Evolutionary conservation across 305 asterid genomes (phyloP).

Genomic region (Rubia peregrina): DNA sequence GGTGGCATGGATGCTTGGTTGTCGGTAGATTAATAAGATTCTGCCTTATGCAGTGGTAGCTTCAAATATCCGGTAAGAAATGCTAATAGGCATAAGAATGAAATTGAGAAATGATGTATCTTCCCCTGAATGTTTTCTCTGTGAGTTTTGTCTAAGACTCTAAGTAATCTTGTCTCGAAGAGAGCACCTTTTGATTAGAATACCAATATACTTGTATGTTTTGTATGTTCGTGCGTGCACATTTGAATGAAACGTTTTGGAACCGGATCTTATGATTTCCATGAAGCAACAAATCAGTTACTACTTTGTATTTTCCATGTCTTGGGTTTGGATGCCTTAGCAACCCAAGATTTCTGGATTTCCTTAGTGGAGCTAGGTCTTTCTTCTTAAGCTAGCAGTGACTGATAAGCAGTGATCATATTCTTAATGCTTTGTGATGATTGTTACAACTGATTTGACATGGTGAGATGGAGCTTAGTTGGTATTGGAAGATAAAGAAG

Average conservation of each 20-base stretch:
- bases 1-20: background rate
- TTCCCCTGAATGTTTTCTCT: background rate
- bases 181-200: background rate
- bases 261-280: background rate
- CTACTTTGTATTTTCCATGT: background rate
- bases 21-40: background rate
- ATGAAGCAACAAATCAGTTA: background rate
- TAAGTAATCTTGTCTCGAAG: background rate
- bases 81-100: background rate
- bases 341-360: background rate
- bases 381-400: constrained; percentile 1
- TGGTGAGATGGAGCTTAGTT: background rate
- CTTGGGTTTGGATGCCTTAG: background rate
- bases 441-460: background rate
- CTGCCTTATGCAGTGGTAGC: background rate
- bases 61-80: background rate
- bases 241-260: background rate
- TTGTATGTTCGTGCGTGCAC: background rate
- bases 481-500: background rate
- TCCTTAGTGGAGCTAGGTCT: background rate
- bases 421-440: background rate
- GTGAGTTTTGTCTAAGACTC: background rate
- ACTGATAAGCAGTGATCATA: background rate
- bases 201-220: background rate
- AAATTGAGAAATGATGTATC: background rate